phyloP scores from a whole-genome alignment of 495 filamentous ascomycete genomes.

The Opeltia flavorubescens region DNA sequence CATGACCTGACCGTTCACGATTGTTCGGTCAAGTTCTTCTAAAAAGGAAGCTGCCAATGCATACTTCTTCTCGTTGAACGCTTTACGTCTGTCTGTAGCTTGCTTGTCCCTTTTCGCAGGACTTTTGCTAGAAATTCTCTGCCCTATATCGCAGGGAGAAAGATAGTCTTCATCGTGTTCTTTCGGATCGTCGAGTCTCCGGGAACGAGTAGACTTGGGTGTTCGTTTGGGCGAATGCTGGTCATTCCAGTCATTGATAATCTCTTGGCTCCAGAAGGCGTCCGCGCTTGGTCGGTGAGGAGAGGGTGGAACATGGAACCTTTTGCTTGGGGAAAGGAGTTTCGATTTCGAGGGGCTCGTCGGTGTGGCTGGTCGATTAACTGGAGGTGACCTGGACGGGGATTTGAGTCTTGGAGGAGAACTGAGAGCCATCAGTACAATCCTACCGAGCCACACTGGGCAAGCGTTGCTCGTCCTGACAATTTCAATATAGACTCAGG shows the following conservation, averaged over 20 bases:
- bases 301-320: constrained; percentile 34
- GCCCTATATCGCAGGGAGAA: constrained; percentile 5
- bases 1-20: constrained; percentile 48
- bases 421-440: constrained; percentile 1
- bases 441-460: not conserved
- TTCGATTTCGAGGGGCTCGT: constrained; percentile 28
- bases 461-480: constrained; percentile 1
- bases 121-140: constrained; percentile 18
- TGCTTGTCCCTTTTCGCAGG: constrained; percentile 30
- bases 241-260: constrained; percentile 73
- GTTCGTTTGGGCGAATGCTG: constrained; percentile 55
- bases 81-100: constrained; percentile 35
- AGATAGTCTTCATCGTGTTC: constrained; percentile 16
- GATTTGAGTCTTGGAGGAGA: constrained; percentile 10
- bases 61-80: constrained; percentile 54
- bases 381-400: constrained; percentile 4
- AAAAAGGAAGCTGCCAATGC: constrained; percentile 56
- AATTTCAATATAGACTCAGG: constrained; percentile 1
- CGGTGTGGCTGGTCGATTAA: constrained; percentile 19
- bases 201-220: constrained; percentile 13
- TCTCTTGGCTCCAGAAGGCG: constrained; percentile 65
- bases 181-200: constrained; percentile 22
- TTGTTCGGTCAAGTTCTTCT: constrained; percentile 50
- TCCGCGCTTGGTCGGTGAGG: constrained; percentile 56
- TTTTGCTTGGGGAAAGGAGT: constrained; percentile 39